Evolutionary conservation across 495 filamentous ascomycete genomes (phyloP).

Genomic region (Penicillium herquei): DNA sequence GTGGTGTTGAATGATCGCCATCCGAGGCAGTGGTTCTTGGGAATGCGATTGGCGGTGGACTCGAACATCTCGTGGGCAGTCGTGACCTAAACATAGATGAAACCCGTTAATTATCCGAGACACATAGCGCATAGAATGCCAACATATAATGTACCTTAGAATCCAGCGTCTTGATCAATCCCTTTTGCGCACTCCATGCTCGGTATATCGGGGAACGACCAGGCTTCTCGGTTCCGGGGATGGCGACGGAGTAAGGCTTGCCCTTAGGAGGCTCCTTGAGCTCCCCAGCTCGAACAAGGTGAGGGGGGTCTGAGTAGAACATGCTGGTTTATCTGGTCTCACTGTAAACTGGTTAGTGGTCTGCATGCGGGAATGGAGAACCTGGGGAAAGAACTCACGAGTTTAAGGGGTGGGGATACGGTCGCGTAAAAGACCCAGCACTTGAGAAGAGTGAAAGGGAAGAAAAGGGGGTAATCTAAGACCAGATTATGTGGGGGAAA

Average conservation of each 20-base stretch:
- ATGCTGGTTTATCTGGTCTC: conserved; percentile 22
- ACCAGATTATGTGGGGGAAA: conserved; percentile 2
- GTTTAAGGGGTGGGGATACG: too few relatives aligned
- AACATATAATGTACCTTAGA: conserved; percentile 53
- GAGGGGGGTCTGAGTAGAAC: conserved; percentile 42
- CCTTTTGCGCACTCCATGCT: conserved; percentile 73
- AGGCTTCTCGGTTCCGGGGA: conserved; percentile 71
- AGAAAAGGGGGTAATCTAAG: neutral
- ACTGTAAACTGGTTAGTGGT: neutral
- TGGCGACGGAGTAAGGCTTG: conserved; percentile 53
- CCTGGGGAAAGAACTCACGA: conserved; percentile 5
- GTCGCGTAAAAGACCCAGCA: too few relatives aligned
- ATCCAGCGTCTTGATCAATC: conserved; percentile 70
- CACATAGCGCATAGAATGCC: neutral
- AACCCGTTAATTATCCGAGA: neutral
- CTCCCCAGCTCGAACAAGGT: conserved; percentile 44
- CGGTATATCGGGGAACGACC: conserved; percentile 78
- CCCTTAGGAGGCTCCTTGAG: conserved; percentile 44
- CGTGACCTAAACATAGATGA: conserved; percentile 41
- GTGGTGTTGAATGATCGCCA: conserved; percentile 73
- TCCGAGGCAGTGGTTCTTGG: conserved; percentile 69
- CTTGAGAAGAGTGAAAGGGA: conserved; percentile 8
- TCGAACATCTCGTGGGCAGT: conserved; percentile 86
- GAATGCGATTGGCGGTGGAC: conserved; percentile 58
- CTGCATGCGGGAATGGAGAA: neutral